Base-by-base conservation (phyloP, 345 rosid species). In the Brassica incana region DNA sequence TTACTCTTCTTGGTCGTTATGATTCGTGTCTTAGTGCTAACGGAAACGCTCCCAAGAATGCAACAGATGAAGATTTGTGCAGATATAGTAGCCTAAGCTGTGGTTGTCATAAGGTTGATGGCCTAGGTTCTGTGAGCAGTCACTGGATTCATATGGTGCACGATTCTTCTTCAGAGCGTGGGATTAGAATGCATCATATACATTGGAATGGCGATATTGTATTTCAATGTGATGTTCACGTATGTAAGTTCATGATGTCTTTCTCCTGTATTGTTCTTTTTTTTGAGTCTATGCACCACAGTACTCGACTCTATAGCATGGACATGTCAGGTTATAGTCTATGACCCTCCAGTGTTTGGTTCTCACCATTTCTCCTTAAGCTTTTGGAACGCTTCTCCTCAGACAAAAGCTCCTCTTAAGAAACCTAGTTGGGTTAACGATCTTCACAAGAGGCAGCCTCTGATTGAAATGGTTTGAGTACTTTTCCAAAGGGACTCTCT, bases 171-270 rank as follows among this genome's bases (percentile, higher is more conserved):
- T 16, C 52, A 25, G 83, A 78, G 54, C 65, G 59, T 56, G 63
- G 29, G 72, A 81, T 68, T 36, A 83, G 84, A 79, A 75, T 93
- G 90, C 88, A 88, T 83, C 97, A 88, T 81, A 69, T 91, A 81
- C 97, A 90, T 67, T 93, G 94, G 97, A 84, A 85, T 6, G 88
- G 88, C 65, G 77, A 79, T 67, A 67, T 86, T 72, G 78, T 88
- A 43, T 82, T 85, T 77, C 89, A 79, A 40, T 85, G 88, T 38
- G 88, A 89, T 88, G 89, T 87, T 71, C 98, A 93, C 87, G 99
- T 90, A 95, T 91, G 99, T 88, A 91, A 93, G 98, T 95, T 48
- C 87, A 77, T 84, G 69, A 30, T 77, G 40, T 59, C 87, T 80
- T 85, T 43, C 77, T 81, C 50, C 70, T 77, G 38, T 73, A n/a